Evolutionary conservation across 371 early-diverging fungal genomes (phyloP).

Genomic region (Zychaea mexicana): DNA sequence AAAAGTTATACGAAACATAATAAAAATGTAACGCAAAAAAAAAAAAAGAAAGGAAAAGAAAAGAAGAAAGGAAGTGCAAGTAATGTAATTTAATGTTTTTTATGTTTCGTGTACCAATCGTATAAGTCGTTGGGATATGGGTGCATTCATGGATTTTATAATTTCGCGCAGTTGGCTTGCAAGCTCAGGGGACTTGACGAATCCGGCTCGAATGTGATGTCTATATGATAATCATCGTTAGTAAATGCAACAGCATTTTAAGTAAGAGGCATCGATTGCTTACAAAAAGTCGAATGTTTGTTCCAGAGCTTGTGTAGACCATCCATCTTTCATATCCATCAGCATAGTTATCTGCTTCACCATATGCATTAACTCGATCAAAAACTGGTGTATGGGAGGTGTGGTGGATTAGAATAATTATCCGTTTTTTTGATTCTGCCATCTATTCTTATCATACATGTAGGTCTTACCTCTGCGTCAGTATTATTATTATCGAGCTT

Average conservation of each 20-base stretch:
- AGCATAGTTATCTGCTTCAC: slow-evolving; percentile 47
- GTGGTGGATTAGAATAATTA: too few species aligned
- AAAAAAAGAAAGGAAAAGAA: not conserved
- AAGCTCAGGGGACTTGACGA: slow-evolving; percentile 47
- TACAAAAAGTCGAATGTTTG: slow-evolving; percentile 61
- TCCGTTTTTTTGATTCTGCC: too few species aligned
- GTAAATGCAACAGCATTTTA: too few species aligned
- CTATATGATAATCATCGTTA: slow-evolving; percentile 13
- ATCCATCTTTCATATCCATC: slow-evolving; percentile 54
- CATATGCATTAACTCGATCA: slow-evolving; percentile 52
- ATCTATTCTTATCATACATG: too few species aligned
- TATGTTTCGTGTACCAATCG: slow-evolving; percentile 32
- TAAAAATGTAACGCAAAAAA: not conserved
- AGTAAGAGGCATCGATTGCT: slow-evolving; percentile 8
- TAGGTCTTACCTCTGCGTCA: slow-evolving; percentile 52
- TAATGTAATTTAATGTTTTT: not conserved
- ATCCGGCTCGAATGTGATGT: slow-evolving; percentile 46
- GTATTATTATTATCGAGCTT: slow-evolving; percentile 41
- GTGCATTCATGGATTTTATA: slow-evolving; percentile 48
- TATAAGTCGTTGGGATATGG: slow-evolving; percentile 41
- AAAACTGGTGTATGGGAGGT: too few species aligned
- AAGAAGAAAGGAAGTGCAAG: not conserved
- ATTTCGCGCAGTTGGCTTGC: slow-evolving; percentile 43
- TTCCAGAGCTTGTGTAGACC: slow-evolving; percentile 55
- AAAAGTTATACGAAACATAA: not conserved